Base-by-base conservation (phyloP, 2,329 filamentous ascomycete genomes). In the Plectosphaerella plurivora region DNA sequence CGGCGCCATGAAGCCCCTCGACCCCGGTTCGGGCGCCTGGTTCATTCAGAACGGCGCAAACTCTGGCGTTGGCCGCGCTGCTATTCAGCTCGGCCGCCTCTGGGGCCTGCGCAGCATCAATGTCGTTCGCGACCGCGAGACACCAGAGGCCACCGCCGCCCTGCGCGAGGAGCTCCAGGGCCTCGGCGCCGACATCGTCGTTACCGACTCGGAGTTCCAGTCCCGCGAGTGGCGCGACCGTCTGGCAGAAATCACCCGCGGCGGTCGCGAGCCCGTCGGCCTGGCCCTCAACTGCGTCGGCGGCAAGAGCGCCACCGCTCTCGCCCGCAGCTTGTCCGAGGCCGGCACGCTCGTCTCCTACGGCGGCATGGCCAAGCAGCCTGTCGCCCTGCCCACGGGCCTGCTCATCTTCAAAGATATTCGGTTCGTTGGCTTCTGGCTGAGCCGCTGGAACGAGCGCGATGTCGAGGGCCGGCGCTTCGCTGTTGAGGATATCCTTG, bases 21-120 rank as follows among this genome's bases (percentile, higher is more conserved):
- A 71, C 46, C 63, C 70, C 20, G 75, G 73, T 48, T 76, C 75
- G 53, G 75, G 92, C 51, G 87, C 95, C 52, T 99, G 93, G 92
- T 90, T 97, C 65, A 85, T 99, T 46, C 94, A 99, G 72, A 99
- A 99, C 67, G 94, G 93, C 8, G 94, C 93, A 39, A 99, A 99
- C 71, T 91, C 86, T 42, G 94, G 91, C 11, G 94, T 99, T 15
- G 94, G 94, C 2, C 78, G 94, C 39, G 89, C 92, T 3, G 93
- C 91, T 11, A 94, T 97, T 58, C 94, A 99, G 72, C 76, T 99
- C 2, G 93, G 83, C 2, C 79, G 74, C 61, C 78, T 91, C 50
- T 97, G 92, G 93, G 93, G 93, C 0, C 81, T 94, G 63, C 87
- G 90, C 64, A 95, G 88, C 65, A 88, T 99, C 69, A 97, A 97